Base-by-base conservation (phyloP, 2,329 filamentous ascomycete species). In the Sporothrix schenckii region DNA sequence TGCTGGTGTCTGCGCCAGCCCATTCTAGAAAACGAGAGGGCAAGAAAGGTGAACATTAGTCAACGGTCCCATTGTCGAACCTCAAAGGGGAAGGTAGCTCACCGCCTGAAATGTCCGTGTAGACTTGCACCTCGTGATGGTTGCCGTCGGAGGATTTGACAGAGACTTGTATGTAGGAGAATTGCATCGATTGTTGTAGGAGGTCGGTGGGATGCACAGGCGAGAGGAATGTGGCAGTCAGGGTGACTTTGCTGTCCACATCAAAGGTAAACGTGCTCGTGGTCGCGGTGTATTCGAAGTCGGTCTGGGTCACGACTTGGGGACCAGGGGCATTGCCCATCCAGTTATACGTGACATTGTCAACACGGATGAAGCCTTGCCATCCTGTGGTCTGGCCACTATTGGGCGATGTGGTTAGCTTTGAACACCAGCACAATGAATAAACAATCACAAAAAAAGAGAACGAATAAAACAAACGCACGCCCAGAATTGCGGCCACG, bases 31-130 rank as follows among this genome's bases (percentile, higher is more conserved):
- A 30, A n/a, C 9, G 10, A 30, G 34, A 66, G 24, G 27, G 21
- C 1, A 16, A 34, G 16, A 52, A 14, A 44, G 47, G 44, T 63
- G 14, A 10, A 19, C n/a, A 47, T 63, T 63, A 63, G 58, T 39
- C 58, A 27, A 27, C 19, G 34, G 34, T 44, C 19, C 19, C 1
- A 39, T n/a, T 34, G 44, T n/a, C n/a, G 27, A n/a, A 14, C 39
- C 13, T 21, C 39, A 11, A 3, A 21, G 19, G 10, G 44, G 44
- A 16, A 49, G n/a, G 49, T 50, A 7, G 68, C 84, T 77, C 77
- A 90, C 88, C 88, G 69, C 87, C 89, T 68, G 90, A 89, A 52
- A 92, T 88, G 76, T 93, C 91, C 30, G 89, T 84, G 76, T 94
- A 93, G 4, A 93, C 76, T 75, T 92, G 86, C 1, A 93, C 88